Conservation (phyloP, 2,329 filamentous ascomycete genomes). For the Alternaria atra region DNA sequence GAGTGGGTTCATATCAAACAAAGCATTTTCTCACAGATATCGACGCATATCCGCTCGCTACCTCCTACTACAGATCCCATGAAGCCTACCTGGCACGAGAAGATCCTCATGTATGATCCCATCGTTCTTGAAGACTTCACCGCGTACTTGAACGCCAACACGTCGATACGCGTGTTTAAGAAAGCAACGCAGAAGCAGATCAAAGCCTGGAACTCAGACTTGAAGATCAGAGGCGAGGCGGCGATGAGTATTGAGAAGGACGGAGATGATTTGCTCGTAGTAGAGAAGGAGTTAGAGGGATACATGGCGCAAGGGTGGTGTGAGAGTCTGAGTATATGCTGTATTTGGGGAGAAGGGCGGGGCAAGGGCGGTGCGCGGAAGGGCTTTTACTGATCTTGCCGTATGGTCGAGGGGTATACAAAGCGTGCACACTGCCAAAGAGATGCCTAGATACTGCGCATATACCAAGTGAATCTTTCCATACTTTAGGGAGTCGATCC, state of each 20-base stretch:
- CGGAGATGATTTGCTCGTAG: conserved; percentile 30
- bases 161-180: conserved; percentile 32
- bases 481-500: not conserved
- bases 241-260: conserved; percentile 16
- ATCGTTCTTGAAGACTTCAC: conserved; percentile 88
- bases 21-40: conserved; percentile 59
- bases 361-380: conserved; percentile 33
- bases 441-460: not conserved
- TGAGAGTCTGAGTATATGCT: conserved; percentile 85
- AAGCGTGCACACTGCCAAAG: not conserved
- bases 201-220: conserved; percentile 39
- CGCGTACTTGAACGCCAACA: conserved; percentile 73
- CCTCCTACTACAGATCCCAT: conserved; percentile 51
- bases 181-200: conserved; percentile 42
- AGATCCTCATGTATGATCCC: conserved; percentile 92
- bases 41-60: conserved; percentile 57
- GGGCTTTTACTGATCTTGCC: not conserved
- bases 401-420: not conserved
- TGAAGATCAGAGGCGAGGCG: conserved; percentile 25
- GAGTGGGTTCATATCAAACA: conserved; percentile 47
- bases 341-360: conserved; percentile 69
- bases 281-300: conserved; percentile 41
- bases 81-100: conserved; percentile 80
- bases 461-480: not conserved
- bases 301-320: conserved; percentile 87